Evolutionary conservation across 1,139 yeast species (phyloP).

Genomic region (Blastobotrys serpentis): DNA sequence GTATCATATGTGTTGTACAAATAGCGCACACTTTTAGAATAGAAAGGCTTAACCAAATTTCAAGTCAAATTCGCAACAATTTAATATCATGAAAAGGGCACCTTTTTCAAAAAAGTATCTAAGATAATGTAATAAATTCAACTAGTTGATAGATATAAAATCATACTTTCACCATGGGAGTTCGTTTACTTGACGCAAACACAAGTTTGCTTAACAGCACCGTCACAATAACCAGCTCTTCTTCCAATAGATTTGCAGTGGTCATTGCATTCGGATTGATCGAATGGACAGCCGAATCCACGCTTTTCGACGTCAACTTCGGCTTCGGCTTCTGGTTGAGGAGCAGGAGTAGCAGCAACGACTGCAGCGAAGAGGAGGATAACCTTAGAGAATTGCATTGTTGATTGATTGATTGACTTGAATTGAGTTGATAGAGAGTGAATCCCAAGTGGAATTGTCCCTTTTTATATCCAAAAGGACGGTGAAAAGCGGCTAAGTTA

Average conservation of each 20-base stretch:
- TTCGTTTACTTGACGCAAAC: not conserved
- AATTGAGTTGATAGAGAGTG: not conserved
- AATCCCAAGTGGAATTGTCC: not conserved
- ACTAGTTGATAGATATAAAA: not conserved
- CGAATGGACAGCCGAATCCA: constrained; percentile 4
- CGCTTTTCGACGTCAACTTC: constrained; percentile 2
- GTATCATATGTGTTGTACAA: too few relatives aligned
- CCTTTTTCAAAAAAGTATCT: too few relatives aligned
- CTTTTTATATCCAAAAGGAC: constrained; percentile 2
- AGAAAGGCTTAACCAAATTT: too few relatives aligned
- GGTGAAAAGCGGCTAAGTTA: not conserved
- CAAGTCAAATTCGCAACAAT: too few relatives aligned
- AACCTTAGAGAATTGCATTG: constrained; percentile 4
- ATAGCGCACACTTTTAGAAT: too few relatives aligned
- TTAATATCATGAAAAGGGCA: too few relatives aligned
- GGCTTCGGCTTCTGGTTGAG: constrained; percentile 4
- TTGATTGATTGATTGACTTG: not conserved
- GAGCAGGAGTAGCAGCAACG: not conserved
- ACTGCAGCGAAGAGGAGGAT: constrained; percentile 1
- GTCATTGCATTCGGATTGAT: constrained; percentile 3
- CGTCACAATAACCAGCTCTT: constrained; percentile 5
- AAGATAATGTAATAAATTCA: not conserved
- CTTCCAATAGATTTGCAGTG: not conserved
- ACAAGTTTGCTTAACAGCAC: constrained; percentile 7
- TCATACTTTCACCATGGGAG: too few relatives aligned